Base-by-base conservation (phyloP, 257 asterid species). In the Anisodus acutangulus region DNA sequence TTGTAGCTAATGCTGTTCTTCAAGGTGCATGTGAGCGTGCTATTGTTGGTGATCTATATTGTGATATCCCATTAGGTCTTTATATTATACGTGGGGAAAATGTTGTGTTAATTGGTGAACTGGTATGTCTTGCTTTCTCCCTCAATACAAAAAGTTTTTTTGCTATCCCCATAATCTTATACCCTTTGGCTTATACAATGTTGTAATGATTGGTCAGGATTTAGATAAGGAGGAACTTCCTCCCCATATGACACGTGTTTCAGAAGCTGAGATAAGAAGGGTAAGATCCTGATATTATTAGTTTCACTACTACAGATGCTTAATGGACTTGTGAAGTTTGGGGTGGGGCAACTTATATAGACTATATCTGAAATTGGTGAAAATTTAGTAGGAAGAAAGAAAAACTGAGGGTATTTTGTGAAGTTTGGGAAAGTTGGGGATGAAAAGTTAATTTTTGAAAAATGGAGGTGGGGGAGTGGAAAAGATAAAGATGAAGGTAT, bases 71-170 rank as follows among this genome's bases (percentile, higher is more conserved):
- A 49, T 90, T 96, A 88, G 98, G 99, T 70, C 87, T 96, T 45
- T 96, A 96, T 74, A 94, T 96, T 49, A 96, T 96, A 66, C 97
- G 99, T 58, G 98, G 99, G 81, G 99, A 96, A 87, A 96, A 96
- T 85, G 99, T 96, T 68, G 99, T 96, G 85, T 90, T 96, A 84
- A 96, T 96, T 58, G 99, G 99, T 86, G 99, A 96, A 87, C 97
- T 96, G 97, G 99, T 96, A 93, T 78, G 85, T 45, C 62, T 86
- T 58, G 57, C 19, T 84, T 59, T 37, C 80, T 68, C 85, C 13
- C 15, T 76, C 81, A 76, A 76, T 76, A 13, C 81, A 51, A 31
- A 49, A 76, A 76, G 8, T 2, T 63, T 16, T 16, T 31, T 39
- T n/a, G 70, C 53, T 76, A 76, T 64, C 64, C 79, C 43, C 45